Conservation (phyloP, 176 grass and related monocot species). For the Hordeum marinum region DNA sequence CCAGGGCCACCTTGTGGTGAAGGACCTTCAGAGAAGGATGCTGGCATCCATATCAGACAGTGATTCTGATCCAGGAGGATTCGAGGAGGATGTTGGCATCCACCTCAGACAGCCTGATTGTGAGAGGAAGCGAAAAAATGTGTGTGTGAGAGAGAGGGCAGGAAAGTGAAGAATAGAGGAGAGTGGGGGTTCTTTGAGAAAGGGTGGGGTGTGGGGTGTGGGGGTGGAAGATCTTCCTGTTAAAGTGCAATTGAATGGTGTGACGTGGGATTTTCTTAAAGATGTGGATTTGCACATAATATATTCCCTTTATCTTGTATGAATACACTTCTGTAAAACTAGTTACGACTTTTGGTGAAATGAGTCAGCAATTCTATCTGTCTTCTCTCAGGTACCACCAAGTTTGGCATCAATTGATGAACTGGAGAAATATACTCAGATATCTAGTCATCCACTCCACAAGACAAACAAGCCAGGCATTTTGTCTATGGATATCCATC, state of each 20-base stretch:
- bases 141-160: background rate
- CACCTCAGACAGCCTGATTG: background rate
- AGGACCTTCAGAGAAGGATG: background rate
- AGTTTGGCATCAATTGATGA: constrained; percentile 63
- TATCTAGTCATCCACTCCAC: constrained; percentile 93
- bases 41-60: background rate
- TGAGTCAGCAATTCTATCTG: background rate
- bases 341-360: constrained; percentile 4
- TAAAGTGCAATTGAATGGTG: background rate
- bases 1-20: background rate
- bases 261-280: background rate
- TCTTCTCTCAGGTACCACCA: constrained; percentile 50
- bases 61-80: background rate
- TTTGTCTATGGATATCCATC: constrained; percentile 93
- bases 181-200: background rate
- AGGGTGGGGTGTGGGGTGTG: background rate
- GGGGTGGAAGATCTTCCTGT: background rate
- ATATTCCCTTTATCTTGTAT: background rate
- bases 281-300: background rate
- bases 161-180: background rate
- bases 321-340: background rate
- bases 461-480: constrained; percentile 97
- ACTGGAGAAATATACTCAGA: constrained; percentile 87
- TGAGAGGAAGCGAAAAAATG: background rate
- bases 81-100: background rate